Percentiles rank a stretch among this genome's conserved stretches.
phyloP scores from a whole-genome alignment of 306 rosid species.

The Carpinus viminea region DNA sequence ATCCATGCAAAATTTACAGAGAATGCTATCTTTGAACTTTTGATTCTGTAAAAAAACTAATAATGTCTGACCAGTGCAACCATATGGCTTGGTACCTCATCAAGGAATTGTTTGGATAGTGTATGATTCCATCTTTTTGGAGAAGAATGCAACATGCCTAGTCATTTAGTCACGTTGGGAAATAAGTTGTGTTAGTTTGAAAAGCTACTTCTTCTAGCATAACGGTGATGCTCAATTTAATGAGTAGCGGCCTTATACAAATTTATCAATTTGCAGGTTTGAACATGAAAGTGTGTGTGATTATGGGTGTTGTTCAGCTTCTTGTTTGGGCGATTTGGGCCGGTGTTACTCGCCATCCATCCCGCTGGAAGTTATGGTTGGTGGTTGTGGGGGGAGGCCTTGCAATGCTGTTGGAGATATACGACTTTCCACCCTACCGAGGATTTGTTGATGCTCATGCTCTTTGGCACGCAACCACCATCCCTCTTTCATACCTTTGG shows the following conservation, averaged over 20 bases:
- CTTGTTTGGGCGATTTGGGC: slow-evolving; percentile 86
- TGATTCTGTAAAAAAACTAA: not conserved
- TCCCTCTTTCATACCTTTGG: slow-evolving; percentile 84
- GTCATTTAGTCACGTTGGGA: not conserved
- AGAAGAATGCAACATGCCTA: not conserved
- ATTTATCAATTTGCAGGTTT: slow-evolving; percentile 55
- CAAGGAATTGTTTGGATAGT: not conserved
- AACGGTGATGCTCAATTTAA: slow-evolving; percentile 11
- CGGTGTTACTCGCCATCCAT: slow-evolving; percentile 53
- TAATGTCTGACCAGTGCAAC: not conserved
- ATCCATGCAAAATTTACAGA: not conserved
- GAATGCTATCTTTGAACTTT: not conserved
- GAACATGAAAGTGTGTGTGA: slow-evolving; percentile 70
- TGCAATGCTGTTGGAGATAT: slow-evolving; percentile 64
- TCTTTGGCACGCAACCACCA: slow-evolving; percentile 66
- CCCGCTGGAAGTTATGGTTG: slow-evolving; percentile 70
- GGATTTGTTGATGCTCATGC: slow-evolving; percentile 93
- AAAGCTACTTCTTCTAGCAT: not conserved
- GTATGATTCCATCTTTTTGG: not conserved
- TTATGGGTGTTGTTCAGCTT: slow-evolving; percentile 68
- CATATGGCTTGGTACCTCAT: not conserved
- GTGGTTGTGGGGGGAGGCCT: slow-evolving; percentile 59
- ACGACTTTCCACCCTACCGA: slow-evolving; percentile 85
- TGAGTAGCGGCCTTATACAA: slow-evolving; percentile 21
- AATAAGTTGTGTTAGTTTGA: not conserved